These are phyloP conservation scores for Mortierella sp. DNA, from an alignment of 371 early-diverging fungal genomes.

Conservation along the genomic window DNA sequence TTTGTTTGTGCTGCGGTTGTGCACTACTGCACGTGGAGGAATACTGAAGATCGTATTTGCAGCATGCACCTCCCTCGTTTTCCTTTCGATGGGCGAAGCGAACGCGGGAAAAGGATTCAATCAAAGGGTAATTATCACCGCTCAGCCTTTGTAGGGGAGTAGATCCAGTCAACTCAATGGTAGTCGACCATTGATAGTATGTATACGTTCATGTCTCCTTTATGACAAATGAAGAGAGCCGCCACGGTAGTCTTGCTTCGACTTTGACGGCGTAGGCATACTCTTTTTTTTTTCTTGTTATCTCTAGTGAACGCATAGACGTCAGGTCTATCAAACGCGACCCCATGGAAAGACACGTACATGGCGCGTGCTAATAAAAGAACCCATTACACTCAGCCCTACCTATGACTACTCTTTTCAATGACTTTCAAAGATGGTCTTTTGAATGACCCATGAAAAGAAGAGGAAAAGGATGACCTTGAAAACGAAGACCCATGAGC, in stretches of 20 bases:
- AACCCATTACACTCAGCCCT: not conserved
- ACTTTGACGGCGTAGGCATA: too few species aligned
- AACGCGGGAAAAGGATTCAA: not conserved
- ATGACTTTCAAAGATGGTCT: not conserved
- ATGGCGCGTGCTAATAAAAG: not conserved
- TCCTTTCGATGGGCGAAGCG: constrained; percentile 1
- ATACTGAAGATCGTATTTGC: not conserved
- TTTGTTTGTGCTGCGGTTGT: not conserved
- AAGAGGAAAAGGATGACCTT: not conserved
- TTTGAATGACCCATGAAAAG: not conserved
- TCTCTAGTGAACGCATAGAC: not conserved
- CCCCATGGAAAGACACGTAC: not conserved
- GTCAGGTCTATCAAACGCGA: not conserved
- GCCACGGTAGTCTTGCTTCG: too few species aligned
- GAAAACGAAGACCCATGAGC: not conserved
- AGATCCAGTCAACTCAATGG: not conserved
- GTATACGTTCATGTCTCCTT: too few species aligned
- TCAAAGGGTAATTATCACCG: not conserved
- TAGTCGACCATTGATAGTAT: not conserved
- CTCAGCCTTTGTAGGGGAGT: not conserved
- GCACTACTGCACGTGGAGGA: not conserved
- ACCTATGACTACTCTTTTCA: not conserved
- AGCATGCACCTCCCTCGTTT: not conserved
- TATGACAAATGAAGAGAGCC: too few species aligned
- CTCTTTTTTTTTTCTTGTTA: not conserved